These are phyloP conservation scores for Colletotrichum sp. DNA, from an alignment of 2,329 filamentous ascomycete genomes.

Conservation along the genomic window DNA sequence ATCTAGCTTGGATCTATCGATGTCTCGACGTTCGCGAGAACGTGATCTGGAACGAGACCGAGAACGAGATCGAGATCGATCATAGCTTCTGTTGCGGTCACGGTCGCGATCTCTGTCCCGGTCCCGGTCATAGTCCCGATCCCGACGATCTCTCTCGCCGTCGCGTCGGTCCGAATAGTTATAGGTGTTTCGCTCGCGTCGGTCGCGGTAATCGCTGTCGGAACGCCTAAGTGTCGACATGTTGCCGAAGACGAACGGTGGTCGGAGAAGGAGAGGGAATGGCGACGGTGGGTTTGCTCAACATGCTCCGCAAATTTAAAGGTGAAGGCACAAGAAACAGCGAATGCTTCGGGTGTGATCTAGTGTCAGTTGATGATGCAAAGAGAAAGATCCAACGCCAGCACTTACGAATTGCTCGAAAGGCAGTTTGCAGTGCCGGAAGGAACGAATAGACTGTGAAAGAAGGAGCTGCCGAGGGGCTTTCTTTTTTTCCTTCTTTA, in stretches of 20 bases:
- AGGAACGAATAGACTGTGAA: background rate
- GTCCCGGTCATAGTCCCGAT: background rate
- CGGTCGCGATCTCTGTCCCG: constrained; percentile 18
- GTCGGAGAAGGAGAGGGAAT: background rate
- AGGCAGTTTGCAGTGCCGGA: background rate
- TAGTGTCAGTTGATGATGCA: background rate
- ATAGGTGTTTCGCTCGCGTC: background rate
- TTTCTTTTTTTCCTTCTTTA: background rate
- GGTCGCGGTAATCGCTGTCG: background rate
- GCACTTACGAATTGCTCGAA: background rate
- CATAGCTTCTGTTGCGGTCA: background rate
- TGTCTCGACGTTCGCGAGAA: background rate
- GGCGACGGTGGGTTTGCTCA: background rate
- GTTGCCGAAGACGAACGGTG: background rate
- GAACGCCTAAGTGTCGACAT: background rate
- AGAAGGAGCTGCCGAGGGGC: background rate
- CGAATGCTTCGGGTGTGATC: background rate
- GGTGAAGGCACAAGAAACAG: background rate
- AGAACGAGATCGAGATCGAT: background rate
- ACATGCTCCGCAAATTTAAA: background rate
- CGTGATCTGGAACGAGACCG: background rate
- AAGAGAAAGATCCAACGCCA: background rate
- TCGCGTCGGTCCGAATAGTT: background rate
- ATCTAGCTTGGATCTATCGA: background rate
- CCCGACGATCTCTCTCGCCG: constrained; percentile 5